These are phyloP conservation scores for Gossypium arboreum DNA, from an alignment of 345 rosid genomes.

Conservation along the genomic window DNA sequence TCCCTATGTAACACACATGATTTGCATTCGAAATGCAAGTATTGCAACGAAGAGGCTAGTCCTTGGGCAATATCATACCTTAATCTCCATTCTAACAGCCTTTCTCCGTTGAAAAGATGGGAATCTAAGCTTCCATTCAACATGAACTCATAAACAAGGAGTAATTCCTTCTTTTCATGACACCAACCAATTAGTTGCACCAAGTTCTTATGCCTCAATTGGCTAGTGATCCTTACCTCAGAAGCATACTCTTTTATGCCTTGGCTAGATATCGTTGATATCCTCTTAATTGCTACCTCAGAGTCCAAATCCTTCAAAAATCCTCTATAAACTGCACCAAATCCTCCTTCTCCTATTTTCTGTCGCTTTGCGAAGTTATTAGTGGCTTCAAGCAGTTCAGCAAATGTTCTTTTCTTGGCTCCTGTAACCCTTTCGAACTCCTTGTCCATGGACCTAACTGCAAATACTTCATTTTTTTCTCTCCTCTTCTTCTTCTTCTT, in stretches of 20 bases:
- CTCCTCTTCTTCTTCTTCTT: too few species aligned
- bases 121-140: constrained; percentile 40
- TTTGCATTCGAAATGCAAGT: constrained; percentile 28
- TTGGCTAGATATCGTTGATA: constrained; percentile 11
- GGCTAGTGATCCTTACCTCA: constrained; percentile 16
- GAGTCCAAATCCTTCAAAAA: not conserved
- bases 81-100: constrained; percentile 22
- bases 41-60: constrained; percentile 23
- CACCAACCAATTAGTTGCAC: constrained; percentile 49
- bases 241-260: constrained; percentile 26
- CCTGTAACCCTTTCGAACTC: not conserved
- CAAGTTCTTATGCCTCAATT: constrained; percentile 41
- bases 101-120: constrained; percentile 9
- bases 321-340: constrained; percentile 26
- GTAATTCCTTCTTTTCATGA: constrained; percentile 36
- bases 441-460: not conserved
- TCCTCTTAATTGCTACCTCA: constrained; percentile 20
- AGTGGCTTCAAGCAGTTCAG: not conserved
- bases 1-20: constrained; percentile 28
- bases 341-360: constrained; percentile 25
- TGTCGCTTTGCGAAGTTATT: not conserved
- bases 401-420: not conserved
- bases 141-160: constrained; percentile 47
- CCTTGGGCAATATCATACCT: constrained; percentile 24
- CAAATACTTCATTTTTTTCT: too few species aligned